Evolutionary conservation across 805 yeast genomes (phyloP).

Genomic region (Suhomyces vadensis): DNA sequence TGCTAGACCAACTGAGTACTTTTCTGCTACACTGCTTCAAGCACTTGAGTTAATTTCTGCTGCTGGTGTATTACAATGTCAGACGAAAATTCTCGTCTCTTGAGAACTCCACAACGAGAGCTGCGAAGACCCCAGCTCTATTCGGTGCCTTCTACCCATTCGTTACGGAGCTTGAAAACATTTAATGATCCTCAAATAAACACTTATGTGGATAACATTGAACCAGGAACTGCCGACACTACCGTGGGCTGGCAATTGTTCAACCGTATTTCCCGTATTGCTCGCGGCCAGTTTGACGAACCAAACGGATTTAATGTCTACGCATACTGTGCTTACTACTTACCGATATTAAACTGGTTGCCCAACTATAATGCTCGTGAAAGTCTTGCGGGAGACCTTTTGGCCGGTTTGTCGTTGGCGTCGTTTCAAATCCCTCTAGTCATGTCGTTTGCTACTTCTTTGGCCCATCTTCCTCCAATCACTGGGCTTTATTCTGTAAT

Average conservation of each 20-base stretch:
- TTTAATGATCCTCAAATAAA: constrained; percentile 20
- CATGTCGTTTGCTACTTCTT: constrained; percentile 76
- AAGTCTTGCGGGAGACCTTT: constrained; percentile 26
- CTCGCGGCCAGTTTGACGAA: neutral
- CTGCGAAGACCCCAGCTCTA: constrained; percentile 32
- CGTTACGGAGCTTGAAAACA: constrained; percentile 19
- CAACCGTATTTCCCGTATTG: constrained; percentile 7
- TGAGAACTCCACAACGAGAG: neutral
- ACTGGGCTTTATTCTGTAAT: constrained; percentile 78
- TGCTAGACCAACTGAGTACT: no score
- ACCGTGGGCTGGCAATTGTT: constrained; percentile 5
- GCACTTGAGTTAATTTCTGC: no score
- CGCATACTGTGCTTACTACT: constrained; percentile 33
- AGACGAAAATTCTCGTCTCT: constrained; percentile 9
- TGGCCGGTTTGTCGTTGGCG: constrained; percentile 36
- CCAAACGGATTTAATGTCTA: constrained; percentile 18
- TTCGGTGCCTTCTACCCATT: constrained; percentile 29
- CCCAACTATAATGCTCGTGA: constrained; percentile 23
- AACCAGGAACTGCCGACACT: no score
- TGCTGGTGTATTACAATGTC: no score
- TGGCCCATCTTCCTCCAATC: constrained; percentile 81
- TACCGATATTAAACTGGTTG: constrained; percentile 34
- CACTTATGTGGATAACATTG: constrained; percentile 1
- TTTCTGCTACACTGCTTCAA: no score
- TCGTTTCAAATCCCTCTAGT: constrained; percentile 41